phyloP scores from a whole-genome alignment of 495 filamentous ascomycete genomes.

The Penicillium maclennaniae region DNA sequence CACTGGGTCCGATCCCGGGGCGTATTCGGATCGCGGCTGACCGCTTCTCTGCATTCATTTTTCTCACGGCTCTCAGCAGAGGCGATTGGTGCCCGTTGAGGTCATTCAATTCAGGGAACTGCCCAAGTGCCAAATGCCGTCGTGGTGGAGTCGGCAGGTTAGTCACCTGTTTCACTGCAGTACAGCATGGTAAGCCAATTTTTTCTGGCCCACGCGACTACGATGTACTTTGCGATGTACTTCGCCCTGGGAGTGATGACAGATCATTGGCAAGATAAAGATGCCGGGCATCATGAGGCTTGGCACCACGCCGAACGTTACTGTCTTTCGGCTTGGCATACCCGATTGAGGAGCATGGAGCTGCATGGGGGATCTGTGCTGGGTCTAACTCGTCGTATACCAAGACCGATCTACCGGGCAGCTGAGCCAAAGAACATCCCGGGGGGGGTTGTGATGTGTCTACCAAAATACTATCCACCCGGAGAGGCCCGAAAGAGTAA shows the following conservation, averaged over 20 bases:
- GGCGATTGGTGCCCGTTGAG: conserved; percentile 5
- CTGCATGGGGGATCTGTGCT: conserved; percentile 10
- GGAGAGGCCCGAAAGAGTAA: background rate
- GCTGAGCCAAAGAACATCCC: background rate
- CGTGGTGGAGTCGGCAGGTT: conserved; percentile 2
- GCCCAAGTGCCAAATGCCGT: background rate
- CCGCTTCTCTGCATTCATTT: conserved; percentile 19
- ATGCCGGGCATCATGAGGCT: background rate
- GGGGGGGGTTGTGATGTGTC: background rate
- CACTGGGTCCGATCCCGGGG: background rate
- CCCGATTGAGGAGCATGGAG: background rate
- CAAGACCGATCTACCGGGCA: conserved; percentile 20
- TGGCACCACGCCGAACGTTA: conserved; percentile 3
- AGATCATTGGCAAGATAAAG: conserved; percentile 1
- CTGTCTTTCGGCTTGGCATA: background rate
- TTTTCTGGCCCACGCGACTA: background rate
- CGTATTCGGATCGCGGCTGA: conserved; percentile 23
- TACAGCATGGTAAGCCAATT: conserved; percentile 2
- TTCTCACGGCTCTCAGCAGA: conserved; percentile 8
- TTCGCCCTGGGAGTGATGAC: background rate
- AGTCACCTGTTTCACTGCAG: background rate
- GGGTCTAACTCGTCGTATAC: conserved; percentile 7
- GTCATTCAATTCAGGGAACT: conserved; percentile 4
- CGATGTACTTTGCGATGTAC: background rate
- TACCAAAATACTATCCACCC: background rate